phyloP scores from a whole-genome alignment of 1,139 yeast species.

The Debaryomycetaceae sp. region DNA sequence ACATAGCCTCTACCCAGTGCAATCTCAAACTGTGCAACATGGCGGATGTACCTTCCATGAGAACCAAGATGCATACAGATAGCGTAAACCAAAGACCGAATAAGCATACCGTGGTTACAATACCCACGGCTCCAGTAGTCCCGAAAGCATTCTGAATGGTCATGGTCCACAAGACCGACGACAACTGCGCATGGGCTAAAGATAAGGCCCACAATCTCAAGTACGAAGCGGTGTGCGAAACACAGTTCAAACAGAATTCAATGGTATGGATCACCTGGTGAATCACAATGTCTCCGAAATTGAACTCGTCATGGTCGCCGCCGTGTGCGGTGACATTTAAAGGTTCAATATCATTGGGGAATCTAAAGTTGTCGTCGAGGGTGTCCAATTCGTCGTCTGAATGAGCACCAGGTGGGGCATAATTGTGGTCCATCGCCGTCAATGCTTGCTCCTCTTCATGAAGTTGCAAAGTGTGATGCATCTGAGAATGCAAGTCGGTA shows the following conservation, averaged over 20 bases:
- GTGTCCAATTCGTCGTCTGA: constrained; percentile 17
- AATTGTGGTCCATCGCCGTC: constrained; percentile 16
- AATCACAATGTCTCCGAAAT: constrained; percentile 89
- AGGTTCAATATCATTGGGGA: constrained; percentile 49
- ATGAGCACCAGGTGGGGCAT: constrained; percentile 10
- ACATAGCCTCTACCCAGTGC: constrained; percentile 99
- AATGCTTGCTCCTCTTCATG: constrained; percentile 31
- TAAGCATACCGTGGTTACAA: constrained; percentile 65
- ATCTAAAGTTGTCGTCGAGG: constrained; percentile 26
- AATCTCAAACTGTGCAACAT: constrained; percentile 95
- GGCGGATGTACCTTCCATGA: constrained; percentile 99
- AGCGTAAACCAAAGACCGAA: constrained; percentile 95
- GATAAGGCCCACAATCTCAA: constrained; percentile 96
- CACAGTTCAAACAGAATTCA: constrained; percentile 96
- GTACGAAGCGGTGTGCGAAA: constrained; percentile 97
- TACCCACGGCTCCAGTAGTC: constrained; percentile 52
- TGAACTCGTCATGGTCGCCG: constrained; percentile 44
- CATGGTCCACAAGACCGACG: constrained; percentile 95
- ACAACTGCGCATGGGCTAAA: constrained; percentile 93
- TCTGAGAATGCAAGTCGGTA: constrained; percentile 30
- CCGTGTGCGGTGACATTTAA: constrained; percentile 25
- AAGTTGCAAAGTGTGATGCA: constrained; percentile 27
- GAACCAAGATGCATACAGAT: constrained; percentile 84
- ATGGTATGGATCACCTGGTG: constrained; percentile 98
- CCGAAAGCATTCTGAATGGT: constrained; percentile 84